These are phyloP conservation scores for Mortierella alpina DNA, from an alignment of 192 early-diverging fungal genomes.

Conservation along the genomic window DNA sequence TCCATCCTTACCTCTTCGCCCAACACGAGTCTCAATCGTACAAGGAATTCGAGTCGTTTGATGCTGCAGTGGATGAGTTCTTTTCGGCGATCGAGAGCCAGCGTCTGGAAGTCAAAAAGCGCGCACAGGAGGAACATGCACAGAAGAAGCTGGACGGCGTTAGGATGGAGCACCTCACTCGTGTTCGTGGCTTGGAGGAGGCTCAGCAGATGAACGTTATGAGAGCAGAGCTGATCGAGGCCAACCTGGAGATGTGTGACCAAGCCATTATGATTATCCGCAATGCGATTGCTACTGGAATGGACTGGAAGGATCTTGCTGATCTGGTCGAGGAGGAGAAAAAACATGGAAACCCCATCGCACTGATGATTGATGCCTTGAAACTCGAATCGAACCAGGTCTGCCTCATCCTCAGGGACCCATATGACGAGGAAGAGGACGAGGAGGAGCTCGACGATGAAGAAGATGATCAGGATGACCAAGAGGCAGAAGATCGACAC, in stretches of 20 bases:
- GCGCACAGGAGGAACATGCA: conserved; percentile 79
- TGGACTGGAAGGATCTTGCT: conserved; percentile 97
- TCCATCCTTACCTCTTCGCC: conserved; percentile 77
- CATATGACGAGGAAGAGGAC: conserved; percentile 63
- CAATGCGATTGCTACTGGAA: conserved; percentile 87
- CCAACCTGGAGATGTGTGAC: conserved; percentile 86
- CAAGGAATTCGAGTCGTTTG: conserved; percentile 82
- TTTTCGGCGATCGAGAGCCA: conserved; percentile 93
- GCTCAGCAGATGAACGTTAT: conserved; percentile 76
- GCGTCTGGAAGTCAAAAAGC: conserved; percentile 75
- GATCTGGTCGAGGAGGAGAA: conserved; percentile 88
- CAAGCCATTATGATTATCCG: conserved; percentile 88
- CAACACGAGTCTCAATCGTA: conserved; percentile 63
- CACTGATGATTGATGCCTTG: conserved; percentile 76
- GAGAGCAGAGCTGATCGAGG: conserved; percentile 88
- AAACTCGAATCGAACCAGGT: conserved; percentile 87
- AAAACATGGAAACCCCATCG: conserved; percentile 82
- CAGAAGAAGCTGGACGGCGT: conserved; percentile 87
- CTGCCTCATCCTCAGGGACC: conserved; percentile 61
- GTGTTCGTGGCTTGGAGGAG: conserved; percentile 81
- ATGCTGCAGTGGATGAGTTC: conserved; percentile 90
- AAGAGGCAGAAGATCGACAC: conserved; percentile 55
- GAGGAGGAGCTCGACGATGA: conserved; percentile 46
- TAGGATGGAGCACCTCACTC: conserved; percentile 78
- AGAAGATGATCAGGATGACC: conserved; percentile 48